Evolutionary conservation across 306 rosid genomes (phyloP), one percentile per base, ranked within the genome.

Genomic region (Potentilla sterilis): DNA sequence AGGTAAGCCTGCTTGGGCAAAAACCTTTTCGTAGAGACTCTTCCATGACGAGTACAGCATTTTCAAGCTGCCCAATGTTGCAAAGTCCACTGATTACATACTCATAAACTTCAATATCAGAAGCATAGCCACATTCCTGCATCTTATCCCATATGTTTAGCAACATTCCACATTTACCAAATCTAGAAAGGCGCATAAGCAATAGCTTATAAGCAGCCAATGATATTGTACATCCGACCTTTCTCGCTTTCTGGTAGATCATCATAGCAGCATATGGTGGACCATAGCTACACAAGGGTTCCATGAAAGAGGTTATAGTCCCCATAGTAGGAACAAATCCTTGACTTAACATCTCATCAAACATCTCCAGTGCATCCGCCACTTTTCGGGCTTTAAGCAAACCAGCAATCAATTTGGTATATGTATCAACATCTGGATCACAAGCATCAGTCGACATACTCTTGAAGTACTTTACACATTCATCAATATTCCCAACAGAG

Each of bases 21-120:
- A 90, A 92, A 11, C 96, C 96, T 74, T 83, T 83, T 49, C 76
- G 69, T 81, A 94, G 72, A 79, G 83, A 87, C 88, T 94, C 98
- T 85, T 92, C 97, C 98, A 90, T 88, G 73, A 88, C 97, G 82
- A 86, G 93, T 83, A 87, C 93, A 22, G 95, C 97, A 82, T 85
- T 88, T 75, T 94, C 97, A 73, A 94, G 93, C 73, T 90, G 95
- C 74, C 96, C 98, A 18, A 83, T 64, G 78, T 85, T 90, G 83
- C 92, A 90, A 77, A 91, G 97, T 62, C 98, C 96, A 67, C 69
- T 77, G 35, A 90, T 85, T 76, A 88, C 84, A 78, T 77, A 85
- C 86, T 92, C 97, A 63, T 94, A 94, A 80, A 88, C 92, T 79
- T 91, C 90, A 72, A 75, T 62, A 70, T 92, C 98, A 7, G 92